Percentiles rank a stretch among this genome's conserved stretches.
These are phyloP conservation scores for Hypoxylon trugodes DNA, from an alignment of 495 filamentous ascomycete species.

Conservation along the genomic window DNA sequence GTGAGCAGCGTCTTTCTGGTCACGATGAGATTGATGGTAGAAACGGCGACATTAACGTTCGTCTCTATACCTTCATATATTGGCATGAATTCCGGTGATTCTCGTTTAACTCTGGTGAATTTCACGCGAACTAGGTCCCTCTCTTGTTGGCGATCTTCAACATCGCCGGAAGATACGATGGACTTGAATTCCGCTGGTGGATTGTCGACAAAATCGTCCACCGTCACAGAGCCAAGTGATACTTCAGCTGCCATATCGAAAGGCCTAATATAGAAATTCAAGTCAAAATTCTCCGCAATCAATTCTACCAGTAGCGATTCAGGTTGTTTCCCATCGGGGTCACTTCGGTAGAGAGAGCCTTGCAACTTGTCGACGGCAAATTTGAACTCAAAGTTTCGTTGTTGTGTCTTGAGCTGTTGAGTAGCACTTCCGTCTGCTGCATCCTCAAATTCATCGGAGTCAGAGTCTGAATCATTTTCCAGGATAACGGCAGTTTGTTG, in stretches of 20 bases:
- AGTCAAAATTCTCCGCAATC: constrained; percentile 85
- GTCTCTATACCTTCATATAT: constrained; percentile 92
- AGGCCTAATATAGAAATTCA: constrained; percentile 86
- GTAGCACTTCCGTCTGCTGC: constrained; percentile 65
- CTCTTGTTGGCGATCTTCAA: constrained; percentile 68
- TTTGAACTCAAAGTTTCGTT: constrained; percentile 92
- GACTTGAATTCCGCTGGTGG: constrained; percentile 93
- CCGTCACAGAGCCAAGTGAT: constrained; percentile 81
- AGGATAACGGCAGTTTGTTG: constrained; percentile 79
- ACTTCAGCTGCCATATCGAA: constrained; percentile 94
- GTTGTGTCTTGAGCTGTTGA: constrained; percentile 75
- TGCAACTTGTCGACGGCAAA: constrained; percentile 93
- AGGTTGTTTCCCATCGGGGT: constrained; percentile 76
- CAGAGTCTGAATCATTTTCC: constrained; percentile 75
- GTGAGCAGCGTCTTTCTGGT: constrained; percentile 93
- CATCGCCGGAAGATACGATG: constrained; percentile 88
- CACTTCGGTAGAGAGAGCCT: constrained; percentile 87
- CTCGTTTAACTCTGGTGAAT: constrained; percentile 85
- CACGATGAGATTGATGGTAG: constrained; percentile 94
- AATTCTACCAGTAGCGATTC: constrained; percentile 90
- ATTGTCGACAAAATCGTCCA: constrained; percentile 94
- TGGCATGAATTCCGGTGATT: constrained; percentile 91
- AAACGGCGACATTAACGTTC: constrained; percentile 89
- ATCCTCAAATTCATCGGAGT: constrained; percentile 68
- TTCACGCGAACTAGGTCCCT: constrained; percentile 88